Base-by-base conservation (phyloP, 306 rosid genomes). In the Lagenaria siceraria region DNA sequence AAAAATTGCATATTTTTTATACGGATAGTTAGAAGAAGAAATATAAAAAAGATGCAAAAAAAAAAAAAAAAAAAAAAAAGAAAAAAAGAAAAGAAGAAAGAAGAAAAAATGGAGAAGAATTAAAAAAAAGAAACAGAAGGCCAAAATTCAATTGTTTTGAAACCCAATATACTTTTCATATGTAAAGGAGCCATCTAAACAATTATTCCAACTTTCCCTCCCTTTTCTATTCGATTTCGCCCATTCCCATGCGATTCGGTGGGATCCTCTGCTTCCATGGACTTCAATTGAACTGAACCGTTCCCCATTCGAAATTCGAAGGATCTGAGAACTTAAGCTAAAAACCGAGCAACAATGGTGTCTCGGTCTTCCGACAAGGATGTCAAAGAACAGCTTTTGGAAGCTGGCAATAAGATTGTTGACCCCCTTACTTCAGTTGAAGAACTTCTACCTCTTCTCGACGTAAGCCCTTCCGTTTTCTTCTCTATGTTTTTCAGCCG, bases 381-480 rank as follows among this genome's bases (percentile, higher is more conserved):
- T 78, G 87, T 92, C 48, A 88, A 90, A 78, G 82, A 80, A 7
- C 86, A 87, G 80, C 96, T 95, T 59, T 36, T 84, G 14, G 89
- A 90, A 80, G 91, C 92, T 71, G 97, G 97, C 10, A 86, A 86
- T 62, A 81, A 51, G 90, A 97, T 95, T 22, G 36, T 79, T 36
- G 91, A 89, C 66, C 93, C 96, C 76, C 96, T 97, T 19, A 35
- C 96, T 5, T 80, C 96, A 29, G 90, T 82, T 36, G 89, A 87
- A 11, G 91, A 92, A 42, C 97, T 95, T 48, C 91, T 95, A 40
- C 78, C 87, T 38, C 87, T 92, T 78, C 88, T 95, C 43, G 88
- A 88, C 73, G 99, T 92, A 90, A 90, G 82, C 65, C 77, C 40
- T 76, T 42, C 40, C 21, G 55, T 27, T 22, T 5, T 52, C 17